Evolutionary conservation across 352 stramenopile genomes (phyloP).

Genomic region (Hyaloperonospora brassicae): DNA sequence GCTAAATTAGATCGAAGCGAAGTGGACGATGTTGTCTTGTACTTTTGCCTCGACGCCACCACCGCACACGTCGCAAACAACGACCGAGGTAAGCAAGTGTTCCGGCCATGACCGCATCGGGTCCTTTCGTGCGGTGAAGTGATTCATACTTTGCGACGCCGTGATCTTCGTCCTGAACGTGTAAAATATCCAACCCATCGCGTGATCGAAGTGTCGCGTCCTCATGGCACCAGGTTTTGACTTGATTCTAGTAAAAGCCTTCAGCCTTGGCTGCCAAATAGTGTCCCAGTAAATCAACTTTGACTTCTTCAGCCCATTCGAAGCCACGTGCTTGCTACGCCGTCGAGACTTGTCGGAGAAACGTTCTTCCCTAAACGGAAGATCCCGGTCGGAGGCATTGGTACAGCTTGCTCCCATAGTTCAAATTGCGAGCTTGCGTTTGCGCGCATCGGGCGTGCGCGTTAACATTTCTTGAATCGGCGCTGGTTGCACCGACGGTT

Average conservation of each 20-base stretch:
- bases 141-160: constrained; percentile 8
- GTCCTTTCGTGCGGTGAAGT: constrained; percentile 12
- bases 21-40: constrained; percentile 20
- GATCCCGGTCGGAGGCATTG: no score
- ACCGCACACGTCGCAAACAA: constrained; percentile 9
- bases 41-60: constrained; percentile 6
- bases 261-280: constrained; percentile 5
- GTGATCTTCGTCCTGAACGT: constrained; percentile 15
- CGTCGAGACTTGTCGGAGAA: no score
- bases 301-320: no score
- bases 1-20: constrained; percentile 1
- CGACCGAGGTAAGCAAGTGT: constrained; percentile 17
- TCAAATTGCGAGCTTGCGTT: no score
- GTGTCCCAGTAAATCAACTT: background rate
- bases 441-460: no score
- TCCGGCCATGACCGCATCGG: constrained; percentile 8
- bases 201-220: constrained; percentile 5
- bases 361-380: no score
- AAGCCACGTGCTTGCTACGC: no score
- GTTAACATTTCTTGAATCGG: no score
- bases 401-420: no score
- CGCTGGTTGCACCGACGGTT: no score
- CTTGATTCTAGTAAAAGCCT: constrained; percentile 12
- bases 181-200: constrained; percentile 10
- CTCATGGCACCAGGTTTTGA: constrained; percentile 10